Base-by-base conservation (phyloP, 176 grass and related monocot species). In the Ampelocalamus luodianensis region DNA sequence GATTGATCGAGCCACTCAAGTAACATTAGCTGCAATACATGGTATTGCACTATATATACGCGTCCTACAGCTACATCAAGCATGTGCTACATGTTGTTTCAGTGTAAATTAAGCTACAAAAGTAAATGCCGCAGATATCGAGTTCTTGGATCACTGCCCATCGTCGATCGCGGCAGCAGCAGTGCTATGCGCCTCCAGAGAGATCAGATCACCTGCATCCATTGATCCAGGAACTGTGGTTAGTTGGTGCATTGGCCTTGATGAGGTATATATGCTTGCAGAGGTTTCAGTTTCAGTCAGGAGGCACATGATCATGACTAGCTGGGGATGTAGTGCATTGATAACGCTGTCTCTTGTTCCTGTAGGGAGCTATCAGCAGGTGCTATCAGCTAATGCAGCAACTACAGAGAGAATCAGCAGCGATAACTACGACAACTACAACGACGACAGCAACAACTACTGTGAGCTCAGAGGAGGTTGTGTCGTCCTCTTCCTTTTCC, bases 131-230 rank as follows among this genome's bases (percentile, higher is more conserved):
- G 4, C 85, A 90, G 92, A 90, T 58, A 71, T 88, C 29, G 79
- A 77, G 49, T 79, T 86, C 48, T 59, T 82, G 68, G 79, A 87
- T 68, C 88, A 90, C 74, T 88, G 78, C 40, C 78, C 92, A 23
- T 90, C 85, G 18, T 85, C 88, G 53, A 72, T 93, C 60, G 92
- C 85, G 40, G 88, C 88, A 49, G 85, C 85, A 74, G 92, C 88
- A 17, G 82, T 93, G 62, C 85, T 93, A 38, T 86, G 88, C 71
- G 82, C 88, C 37, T 71, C 72, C 73, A n/a, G 79, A 76, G 86
- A 86, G 82, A 88, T 74, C 54, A 80, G 73, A 65, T 78, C 68
- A 50, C 56, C 68, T 34, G 68, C 53, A 68, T 81, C 90, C 68
- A 68, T 64, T 69, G 64, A 83, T 86, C 79, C 83, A 67, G 54